phyloP scores from a whole-genome alignment of 1,284 basidiomycete species.

The Leccinum solheimii region DNA sequence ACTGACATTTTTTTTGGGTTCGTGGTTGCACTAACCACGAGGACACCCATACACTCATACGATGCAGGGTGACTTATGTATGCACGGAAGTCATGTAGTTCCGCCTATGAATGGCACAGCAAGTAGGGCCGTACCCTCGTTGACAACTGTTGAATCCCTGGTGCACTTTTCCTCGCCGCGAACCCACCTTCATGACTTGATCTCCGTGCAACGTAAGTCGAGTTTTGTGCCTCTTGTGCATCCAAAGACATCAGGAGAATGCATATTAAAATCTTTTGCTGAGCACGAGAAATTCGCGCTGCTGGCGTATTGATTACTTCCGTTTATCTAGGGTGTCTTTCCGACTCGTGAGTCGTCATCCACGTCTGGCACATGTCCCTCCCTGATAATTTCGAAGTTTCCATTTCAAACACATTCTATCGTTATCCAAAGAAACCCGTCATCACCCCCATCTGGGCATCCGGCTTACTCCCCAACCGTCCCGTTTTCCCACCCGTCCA shows the following conservation, averaged over 20 bases:
- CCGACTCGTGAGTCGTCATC: background rate
- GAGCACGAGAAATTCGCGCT: slow-evolving; percentile 7
- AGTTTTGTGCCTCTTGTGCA: background rate
- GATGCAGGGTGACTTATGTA: slow-evolving; percentile 27
- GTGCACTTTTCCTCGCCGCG: slow-evolving; percentile 10
- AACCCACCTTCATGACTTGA: slow-evolving; percentile 22
- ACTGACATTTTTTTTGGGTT: slow-evolving; percentile 28
- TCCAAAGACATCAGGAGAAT: background rate
- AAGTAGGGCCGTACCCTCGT: slow-evolving; percentile 23
- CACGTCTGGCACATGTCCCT: slow-evolving; percentile 10
- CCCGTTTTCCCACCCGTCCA: slow-evolving; percentile 4
- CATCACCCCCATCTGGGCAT: slow-evolving; percentile 10
- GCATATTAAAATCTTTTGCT: slow-evolving; percentile 8
- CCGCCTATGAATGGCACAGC: slow-evolving; percentile 24
- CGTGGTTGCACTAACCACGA: slow-evolving; percentile 30
- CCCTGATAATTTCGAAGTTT: slow-evolving; percentile 12
- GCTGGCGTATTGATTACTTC: slow-evolving; percentile 8
- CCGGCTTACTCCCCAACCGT: slow-evolving; percentile 1
- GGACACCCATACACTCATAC: slow-evolving; percentile 16
- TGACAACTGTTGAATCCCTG: slow-evolving; percentile 11
- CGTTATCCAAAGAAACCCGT: slow-evolving; percentile 7
- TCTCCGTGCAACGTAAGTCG: slow-evolving; percentile 16
- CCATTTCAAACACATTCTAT: slow-evolving; percentile 9
- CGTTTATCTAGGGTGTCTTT: slow-evolving; percentile 11
- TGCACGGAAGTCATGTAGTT: slow-evolving; percentile 13